A percentile compares a stretch with the other conserved stretches of the same genome.
phyloP scores from a whole-genome alignment of 768 basidiomycete species.

The Rhodotorula taiwanensis region DNA sequence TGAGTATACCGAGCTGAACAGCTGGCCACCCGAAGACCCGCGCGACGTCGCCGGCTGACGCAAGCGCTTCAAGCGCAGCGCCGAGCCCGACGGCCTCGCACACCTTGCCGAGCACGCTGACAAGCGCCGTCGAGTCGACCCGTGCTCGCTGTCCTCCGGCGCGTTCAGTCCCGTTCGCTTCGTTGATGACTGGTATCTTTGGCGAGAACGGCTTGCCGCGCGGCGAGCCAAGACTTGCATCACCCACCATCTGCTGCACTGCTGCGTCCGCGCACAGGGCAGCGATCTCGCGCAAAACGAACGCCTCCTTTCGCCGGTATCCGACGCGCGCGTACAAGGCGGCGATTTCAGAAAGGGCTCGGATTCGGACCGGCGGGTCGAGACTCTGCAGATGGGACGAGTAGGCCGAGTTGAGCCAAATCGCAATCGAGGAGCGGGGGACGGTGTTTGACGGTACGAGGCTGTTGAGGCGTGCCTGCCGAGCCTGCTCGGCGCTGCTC shows the following conservation, averaged over 20 bases:
- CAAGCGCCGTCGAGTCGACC: neutral
- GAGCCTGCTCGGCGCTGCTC: neutral
- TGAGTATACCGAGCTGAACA: slow-evolving; percentile 83
- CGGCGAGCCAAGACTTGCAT: slow-evolving; percentile 20
- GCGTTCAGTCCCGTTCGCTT: too few species aligned
- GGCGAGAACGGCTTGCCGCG: neutral
- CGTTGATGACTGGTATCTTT: too few species aligned
- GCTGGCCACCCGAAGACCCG: slow-evolving; percentile 81
- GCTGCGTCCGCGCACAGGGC: slow-evolving; percentile 67
- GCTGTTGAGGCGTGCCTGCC: slow-evolving; percentile 6
- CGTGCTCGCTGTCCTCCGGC: neutral
- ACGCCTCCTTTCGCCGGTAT: slow-evolving; percentile 79
- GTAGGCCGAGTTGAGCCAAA: slow-evolving; percentile 27
- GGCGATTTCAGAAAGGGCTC: slow-evolving; percentile 60
- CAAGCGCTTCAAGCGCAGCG: too few species aligned
- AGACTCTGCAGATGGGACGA: slow-evolving; percentile 57
- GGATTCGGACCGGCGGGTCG: slow-evolving; percentile 65
- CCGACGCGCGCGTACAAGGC: slow-evolving; percentile 73
- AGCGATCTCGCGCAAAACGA: slow-evolving; percentile 74
- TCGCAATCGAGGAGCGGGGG: slow-evolving; percentile 29
- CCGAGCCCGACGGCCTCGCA: slow-evolving; percentile 70
- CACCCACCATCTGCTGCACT: slow-evolving; percentile 5
- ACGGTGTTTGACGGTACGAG: slow-evolving; percentile 31
- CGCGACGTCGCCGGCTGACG: too few species aligned
- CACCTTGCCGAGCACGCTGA: slow-evolving; percentile 58